Evolutionary conservation across 2,329 filamentous ascomycete genomes (phyloP).

Genomic region (Beauveria sp.): DNA sequence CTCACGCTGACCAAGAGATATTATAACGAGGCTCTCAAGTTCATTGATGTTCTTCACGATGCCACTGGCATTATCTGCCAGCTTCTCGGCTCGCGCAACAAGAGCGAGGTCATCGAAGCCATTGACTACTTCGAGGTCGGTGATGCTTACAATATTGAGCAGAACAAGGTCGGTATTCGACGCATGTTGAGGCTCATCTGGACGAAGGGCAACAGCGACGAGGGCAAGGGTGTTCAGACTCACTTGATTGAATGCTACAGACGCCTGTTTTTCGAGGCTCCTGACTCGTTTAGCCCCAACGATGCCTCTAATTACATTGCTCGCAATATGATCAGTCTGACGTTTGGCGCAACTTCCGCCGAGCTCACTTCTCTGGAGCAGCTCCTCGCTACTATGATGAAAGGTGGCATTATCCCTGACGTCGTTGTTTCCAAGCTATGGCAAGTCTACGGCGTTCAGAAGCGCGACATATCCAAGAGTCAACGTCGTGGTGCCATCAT

Average conservation of each 20-base stretch:
- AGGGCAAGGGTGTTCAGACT: constrained; percentile 94
- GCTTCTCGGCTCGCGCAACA: constrained; percentile 88
- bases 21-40: constrained; percentile 86
- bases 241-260: constrained; percentile 97
- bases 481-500: constrained; percentile 93
- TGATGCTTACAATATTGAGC: constrained; percentile 92
- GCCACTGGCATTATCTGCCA: constrained; percentile 77
- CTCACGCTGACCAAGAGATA: constrained; percentile 83
- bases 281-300: constrained; percentile 77
- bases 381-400: constrained; percentile 95
- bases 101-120: constrained; percentile 96
- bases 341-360: constrained; percentile 88
- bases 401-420: constrained; percentile 76
- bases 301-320: constrained; percentile 94
- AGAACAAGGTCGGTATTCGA: constrained; percentile 84
- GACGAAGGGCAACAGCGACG: constrained; percentile 98
- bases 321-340: constrained; percentile 97
- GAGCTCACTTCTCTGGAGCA: constrained; percentile 95
- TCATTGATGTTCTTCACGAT: constrained; percentile 84
- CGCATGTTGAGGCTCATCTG: constrained; percentile 96
- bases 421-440: constrained; percentile 86
- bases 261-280: constrained; percentile 90
- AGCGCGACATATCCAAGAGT: constrained; percentile 82
- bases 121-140: constrained; percentile 98
- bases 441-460: constrained; percentile 95